Evolutionary conservation across 2,329 filamentous ascomycete genomes (phyloP), one percentile per base, ranked within the genome.

Genomic region (Fusarium algeriense): DNA sequence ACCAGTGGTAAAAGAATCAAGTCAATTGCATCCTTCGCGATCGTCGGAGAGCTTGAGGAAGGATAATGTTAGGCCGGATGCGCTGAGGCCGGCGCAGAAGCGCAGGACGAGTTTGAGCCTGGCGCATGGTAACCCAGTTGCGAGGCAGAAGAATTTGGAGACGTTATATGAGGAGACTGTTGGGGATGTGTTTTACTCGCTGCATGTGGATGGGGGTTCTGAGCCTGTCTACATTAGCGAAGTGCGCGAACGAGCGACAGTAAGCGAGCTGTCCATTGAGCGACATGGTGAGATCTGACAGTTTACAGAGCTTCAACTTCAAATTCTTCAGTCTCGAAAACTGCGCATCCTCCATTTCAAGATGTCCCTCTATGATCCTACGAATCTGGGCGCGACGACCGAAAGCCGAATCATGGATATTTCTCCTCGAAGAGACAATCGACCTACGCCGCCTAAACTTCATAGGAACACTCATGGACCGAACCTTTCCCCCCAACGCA

Each of bases 221-320:
- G 91, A 93, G 19, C 94, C 95, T 0, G 83, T 98, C n/a, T 98
- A 98, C 79, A 89, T 97, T 75, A 97, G 94, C 77, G 95, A 98
- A 81, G 85, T 92, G 26, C 88, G 91, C 32, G 88, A 92, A 73
- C 90, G 90, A 76, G 90, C 93, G n/a, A 94, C 94, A 81, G 86
- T 88, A 81, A 66, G 79, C 38, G 23, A 15, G 38, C n/a, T 49
- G 19, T 43, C 37, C 35, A 50, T 43, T 43, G 30, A 20, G 23
- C 12, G 6, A n/a, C 20, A 38, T 10, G 7, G 12, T 11, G 23
- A 55, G 13, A 28, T 30, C 67, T 70, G 37, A 69, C 65, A 28
- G 52, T 41, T 46, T 8, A 19, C 60, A 88, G 87, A 98, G 98
- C 79, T 96, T 96, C 70, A 94, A 92, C 75, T 98, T 97, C 79